Evolutionary conservation across 1,284 basidiomycete species (phyloP), one percentile per base, ranked within the genome.

Genomic region (Cutaneotrichosporon sp.): DNA sequence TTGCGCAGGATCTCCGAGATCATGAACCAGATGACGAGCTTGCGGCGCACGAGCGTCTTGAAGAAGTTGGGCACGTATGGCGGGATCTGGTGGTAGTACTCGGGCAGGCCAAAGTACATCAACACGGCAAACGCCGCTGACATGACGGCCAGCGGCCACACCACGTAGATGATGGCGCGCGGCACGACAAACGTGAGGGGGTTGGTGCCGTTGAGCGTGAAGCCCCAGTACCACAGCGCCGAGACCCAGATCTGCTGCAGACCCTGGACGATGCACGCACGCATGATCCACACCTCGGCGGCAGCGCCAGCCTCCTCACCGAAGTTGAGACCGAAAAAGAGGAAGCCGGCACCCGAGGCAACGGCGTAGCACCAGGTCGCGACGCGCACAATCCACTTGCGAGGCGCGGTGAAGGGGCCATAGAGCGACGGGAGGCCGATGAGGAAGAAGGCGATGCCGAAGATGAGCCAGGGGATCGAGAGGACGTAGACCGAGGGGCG

Each of bases 251-350:
- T 86, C 79, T 95, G 92, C 72, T 95, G 92, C 9, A 91, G 89
- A 51, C 92, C 92, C 79, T 95, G 92, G 1, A 95, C 92, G 65
- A 94, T 82, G 76, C 91, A 93, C 24, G 92, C 92, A 58, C 92
- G 86, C 66, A 91, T 79, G 49, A 88, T 90, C 92, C 92, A 95
- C 16, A 93, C 87, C 77, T 95, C 91, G 2, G 92, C 93, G 0
- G 91, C 90, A 58, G 92, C 91, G 72, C 92, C 90, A 33, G 92
- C 92, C 84, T 95, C 92, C 82, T 95, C 92, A 80, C 92, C 92
- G 77, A 95, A 95, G 80, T 95, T 95, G 68, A 94, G 84, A 76
- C 92, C 92, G 73, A 95, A 95, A 85, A 92, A 94, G 61, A 87
- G 81, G 84, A 95, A 95, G 20, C 90, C 88, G 38, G 90, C 92